A percentile compares a stretch with the other conserved stretches of the same genome.
Evolutionary conservation across 2,329 filamentous ascomycete species (phyloP).

Genomic region (Monilinia fructicola): DNA sequence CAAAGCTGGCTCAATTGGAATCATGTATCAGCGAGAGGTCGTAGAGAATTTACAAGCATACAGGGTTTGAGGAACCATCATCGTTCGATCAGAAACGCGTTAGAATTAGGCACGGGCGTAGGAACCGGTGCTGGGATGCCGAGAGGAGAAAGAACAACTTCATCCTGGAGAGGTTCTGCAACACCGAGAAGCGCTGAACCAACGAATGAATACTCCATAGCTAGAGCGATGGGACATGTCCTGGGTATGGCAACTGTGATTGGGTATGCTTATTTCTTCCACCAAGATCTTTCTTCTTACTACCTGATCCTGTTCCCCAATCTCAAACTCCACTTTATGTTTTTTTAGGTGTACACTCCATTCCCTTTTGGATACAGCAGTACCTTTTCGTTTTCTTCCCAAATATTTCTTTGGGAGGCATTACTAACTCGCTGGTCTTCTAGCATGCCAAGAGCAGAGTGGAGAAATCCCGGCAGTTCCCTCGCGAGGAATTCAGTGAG

Average conservation of each 20-base stretch:
- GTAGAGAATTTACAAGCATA: fast-evolving
- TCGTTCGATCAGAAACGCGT: background rate
- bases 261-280: background rate
- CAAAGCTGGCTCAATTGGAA: background rate
- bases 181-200: background rate
- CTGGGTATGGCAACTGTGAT: background rate
- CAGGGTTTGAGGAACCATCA: background rate
- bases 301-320: too few species aligned
- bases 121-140: background rate
- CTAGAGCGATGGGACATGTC: background rate
- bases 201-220: background rate
- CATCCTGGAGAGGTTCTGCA: background rate
- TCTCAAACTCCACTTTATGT: too few species aligned
- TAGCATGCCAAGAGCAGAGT: background rate
- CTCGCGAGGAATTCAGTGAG: too few species aligned
- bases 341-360: too few species aligned
- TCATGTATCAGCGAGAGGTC: background rate
- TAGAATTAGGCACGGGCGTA: background rate
- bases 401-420: too few species aligned
- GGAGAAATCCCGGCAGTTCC: background rate
- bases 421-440: too few species aligned
- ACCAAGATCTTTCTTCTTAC: too few species aligned
- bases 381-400: too few species aligned
- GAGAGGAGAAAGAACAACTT: background rate
- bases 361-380: too few species aligned